These are phyloP conservation scores for Mortierella sp. DNA, from an alignment of 371 early-diverging fungal genomes.

Conservation along the genomic window DNA sequence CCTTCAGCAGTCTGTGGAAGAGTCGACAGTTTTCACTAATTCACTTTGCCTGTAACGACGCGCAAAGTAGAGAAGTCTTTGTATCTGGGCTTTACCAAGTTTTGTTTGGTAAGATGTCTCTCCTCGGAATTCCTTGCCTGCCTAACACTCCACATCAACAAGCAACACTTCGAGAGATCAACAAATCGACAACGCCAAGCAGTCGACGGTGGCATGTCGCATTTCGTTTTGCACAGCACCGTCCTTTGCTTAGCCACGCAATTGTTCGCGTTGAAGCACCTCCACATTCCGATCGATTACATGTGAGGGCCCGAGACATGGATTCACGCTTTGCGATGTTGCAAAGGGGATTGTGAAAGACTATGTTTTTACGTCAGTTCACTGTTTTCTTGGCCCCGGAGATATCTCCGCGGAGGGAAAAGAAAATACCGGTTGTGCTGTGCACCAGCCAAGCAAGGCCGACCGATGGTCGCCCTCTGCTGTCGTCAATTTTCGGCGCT, in stretches of 20 bases:
- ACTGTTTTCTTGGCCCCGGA: neutral
- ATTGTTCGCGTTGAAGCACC: neutral
- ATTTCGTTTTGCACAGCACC: neutral
- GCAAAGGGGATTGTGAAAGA: neutral
- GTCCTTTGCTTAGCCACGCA: neutral
- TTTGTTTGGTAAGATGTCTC: constrained; percentile 16
- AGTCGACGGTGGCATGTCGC: neutral
- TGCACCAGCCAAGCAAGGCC: neutral
- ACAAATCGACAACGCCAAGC: neutral
- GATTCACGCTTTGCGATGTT: neutral
- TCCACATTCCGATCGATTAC: neutral
- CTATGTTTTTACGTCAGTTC: neutral
- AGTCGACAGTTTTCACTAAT: constrained; percentile 14
- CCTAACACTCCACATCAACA: neutral
- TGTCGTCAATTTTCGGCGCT: too few species aligned
- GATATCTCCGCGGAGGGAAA: neutral
- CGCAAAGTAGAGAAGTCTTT: constrained; percentile 1
- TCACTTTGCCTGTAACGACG: constrained; percentile 24
- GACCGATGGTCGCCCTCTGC: neutral
- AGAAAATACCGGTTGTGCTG: neutral
- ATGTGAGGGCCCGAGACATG: neutral
- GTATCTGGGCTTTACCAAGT: constrained; percentile 14
- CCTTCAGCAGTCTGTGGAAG: constrained; percentile 23
- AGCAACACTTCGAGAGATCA: neutral
- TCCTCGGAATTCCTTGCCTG: neutral